These are phyloP conservation scores for Chara braunii DNA, from an alignment of 139 green algal species.

Conservation along the genomic window DNA sequence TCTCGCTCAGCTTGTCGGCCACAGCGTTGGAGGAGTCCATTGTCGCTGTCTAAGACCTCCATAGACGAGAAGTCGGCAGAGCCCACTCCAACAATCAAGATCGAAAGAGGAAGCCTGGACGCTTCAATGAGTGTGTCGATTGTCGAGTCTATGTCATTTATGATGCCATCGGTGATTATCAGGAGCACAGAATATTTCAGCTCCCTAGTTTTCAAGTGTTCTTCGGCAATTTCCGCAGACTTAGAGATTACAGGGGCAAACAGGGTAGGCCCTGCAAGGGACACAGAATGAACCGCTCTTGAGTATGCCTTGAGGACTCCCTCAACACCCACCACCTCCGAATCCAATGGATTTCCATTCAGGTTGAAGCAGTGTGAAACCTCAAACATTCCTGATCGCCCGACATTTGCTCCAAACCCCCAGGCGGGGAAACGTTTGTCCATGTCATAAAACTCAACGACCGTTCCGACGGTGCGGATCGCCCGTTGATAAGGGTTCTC, in stretches of 20 bases:
- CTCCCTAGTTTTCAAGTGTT: background rate
- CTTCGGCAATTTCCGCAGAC: background rate
- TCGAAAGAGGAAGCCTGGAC: conserved; percentile 4
- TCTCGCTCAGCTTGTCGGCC: background rate
- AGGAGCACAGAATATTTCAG: background rate
- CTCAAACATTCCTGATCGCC: background rate
- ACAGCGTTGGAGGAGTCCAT: background rate
- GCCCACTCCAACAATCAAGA: conserved; percentile 15
- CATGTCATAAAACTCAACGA: conserved; percentile 17
- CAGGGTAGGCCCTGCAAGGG: conserved; percentile 10
- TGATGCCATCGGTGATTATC: conserved; percentile 3
- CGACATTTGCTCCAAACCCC: background rate
- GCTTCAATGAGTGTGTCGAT: background rate
- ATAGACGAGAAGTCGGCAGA: conserved; percentile 8
- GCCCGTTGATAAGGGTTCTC: background rate
- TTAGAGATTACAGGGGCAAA: conserved; percentile 7
- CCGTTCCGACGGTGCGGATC: conserved; percentile 1
- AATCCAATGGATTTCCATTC: background rate
- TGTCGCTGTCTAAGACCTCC: too few relatives aligned
- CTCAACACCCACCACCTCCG: conserved; percentile 9
- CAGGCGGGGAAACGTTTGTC: conserved; percentile 18
- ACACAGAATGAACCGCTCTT: background rate
- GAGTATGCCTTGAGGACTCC: conserved; percentile 7
- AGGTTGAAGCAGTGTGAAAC: conserved; percentile 19
- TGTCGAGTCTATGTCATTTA: conserved; percentile 18